These are phyloP conservation scores for Diutina rugosa DNA, from an alignment of 1,139 yeast genomes.

Conservation along the genomic window DNA sequence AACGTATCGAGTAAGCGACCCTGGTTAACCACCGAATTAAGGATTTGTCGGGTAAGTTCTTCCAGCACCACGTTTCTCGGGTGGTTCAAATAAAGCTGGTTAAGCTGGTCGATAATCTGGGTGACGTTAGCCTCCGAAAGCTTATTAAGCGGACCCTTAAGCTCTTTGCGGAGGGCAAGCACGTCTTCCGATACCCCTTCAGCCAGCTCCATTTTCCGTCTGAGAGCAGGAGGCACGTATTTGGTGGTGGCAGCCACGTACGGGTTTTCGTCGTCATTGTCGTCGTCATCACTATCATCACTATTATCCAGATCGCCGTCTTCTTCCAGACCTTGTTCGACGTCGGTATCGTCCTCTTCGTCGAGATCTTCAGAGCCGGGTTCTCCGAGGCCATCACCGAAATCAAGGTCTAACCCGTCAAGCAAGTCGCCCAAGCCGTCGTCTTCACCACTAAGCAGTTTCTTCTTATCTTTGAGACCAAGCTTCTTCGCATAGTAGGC, in stretches of 20 bases:
- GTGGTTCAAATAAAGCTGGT: constrained; percentile 44
- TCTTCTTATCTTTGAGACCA: constrained; percentile 43
- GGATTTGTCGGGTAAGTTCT: constrained; percentile 44
- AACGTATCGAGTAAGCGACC: constrained; percentile 63
- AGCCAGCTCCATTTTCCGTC: constrained; percentile 34
- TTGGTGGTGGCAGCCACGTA: constrained; percentile 14
- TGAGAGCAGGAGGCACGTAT: constrained; percentile 79
- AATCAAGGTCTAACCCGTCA: constrained; percentile 66
- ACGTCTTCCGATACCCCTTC: constrained; percentile 36
- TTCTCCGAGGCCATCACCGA: constrained; percentile 10
- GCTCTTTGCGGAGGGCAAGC: constrained; percentile 37
- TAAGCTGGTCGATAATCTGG: constrained; percentile 57
- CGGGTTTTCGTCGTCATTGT: constrained; percentile 6
- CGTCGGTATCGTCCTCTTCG: constrained; percentile 4
- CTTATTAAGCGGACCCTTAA: constrained; percentile 76
- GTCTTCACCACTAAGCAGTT: constrained; percentile 41
- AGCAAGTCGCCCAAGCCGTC: constrained; percentile 63
- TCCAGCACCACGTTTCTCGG: constrained; percentile 74
- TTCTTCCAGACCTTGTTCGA: constrained; percentile 9
- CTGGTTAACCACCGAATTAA: constrained; percentile 58
- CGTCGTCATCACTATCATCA: constrained; percentile 14
- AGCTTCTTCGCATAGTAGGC: constrained; percentile 73
- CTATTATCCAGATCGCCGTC: constrained; percentile 11
- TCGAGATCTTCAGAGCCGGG: constrained; percentile 1
- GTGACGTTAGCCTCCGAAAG: constrained; percentile 75